Conservation (phyloP, 208 protist species). For the Leptomonas pyrrhocoris region DNA sequence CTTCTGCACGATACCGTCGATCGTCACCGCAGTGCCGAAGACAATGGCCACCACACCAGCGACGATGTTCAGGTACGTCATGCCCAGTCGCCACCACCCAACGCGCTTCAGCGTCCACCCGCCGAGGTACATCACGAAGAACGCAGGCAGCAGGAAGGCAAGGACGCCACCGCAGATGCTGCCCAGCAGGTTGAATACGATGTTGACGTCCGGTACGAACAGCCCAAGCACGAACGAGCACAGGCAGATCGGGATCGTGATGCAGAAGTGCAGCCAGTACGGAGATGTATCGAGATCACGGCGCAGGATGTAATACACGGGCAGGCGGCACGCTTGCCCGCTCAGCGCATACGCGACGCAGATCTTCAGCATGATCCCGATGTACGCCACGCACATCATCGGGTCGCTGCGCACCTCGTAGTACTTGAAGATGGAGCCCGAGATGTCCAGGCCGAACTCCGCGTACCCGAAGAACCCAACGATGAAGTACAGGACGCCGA, state of each 20-base stretch:
- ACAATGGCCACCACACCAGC: slow-evolving; percentile 61
- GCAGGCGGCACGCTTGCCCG: slow-evolving; percentile 37
- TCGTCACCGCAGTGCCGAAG: slow-evolving; percentile 52
- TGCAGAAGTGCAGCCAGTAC: slow-evolving; percentile 41
- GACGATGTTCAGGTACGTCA: slow-evolving; percentile 52
- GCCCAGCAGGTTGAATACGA: slow-evolving; percentile 73
- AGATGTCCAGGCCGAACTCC: slow-evolving; percentile 46
- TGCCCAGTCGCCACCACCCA: slow-evolving; percentile 32
- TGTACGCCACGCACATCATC: slow-evolving; percentile 54
- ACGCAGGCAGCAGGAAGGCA: slow-evolving; percentile 66
- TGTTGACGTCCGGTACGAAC: slow-evolving; percentile 67
- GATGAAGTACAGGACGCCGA: slow-evolving; percentile 54
- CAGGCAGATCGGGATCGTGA: slow-evolving; percentile 31
- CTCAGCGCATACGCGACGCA: slow-evolving; percentile 61
- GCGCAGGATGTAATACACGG: slow-evolving; percentile 45
- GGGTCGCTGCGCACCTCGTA: slow-evolving; percentile 35
- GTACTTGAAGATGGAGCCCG: slow-evolving; percentile 43
- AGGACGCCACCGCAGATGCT: slow-evolving; percentile 56
- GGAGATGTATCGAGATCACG: slow-evolving; percentile 35
- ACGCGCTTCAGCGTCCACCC: slow-evolving; percentile 44
- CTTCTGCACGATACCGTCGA: slow-evolving; percentile 40
- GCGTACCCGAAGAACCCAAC: slow-evolving; percentile 70
- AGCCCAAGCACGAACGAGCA: slow-evolving; percentile 52
- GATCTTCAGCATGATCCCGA: slow-evolving; percentile 57
- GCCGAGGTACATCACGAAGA: slow-evolving; percentile 61